Conservation (phyloP, 768 basidiomycete species). For the Cystobasidium onofrii region DNA sequence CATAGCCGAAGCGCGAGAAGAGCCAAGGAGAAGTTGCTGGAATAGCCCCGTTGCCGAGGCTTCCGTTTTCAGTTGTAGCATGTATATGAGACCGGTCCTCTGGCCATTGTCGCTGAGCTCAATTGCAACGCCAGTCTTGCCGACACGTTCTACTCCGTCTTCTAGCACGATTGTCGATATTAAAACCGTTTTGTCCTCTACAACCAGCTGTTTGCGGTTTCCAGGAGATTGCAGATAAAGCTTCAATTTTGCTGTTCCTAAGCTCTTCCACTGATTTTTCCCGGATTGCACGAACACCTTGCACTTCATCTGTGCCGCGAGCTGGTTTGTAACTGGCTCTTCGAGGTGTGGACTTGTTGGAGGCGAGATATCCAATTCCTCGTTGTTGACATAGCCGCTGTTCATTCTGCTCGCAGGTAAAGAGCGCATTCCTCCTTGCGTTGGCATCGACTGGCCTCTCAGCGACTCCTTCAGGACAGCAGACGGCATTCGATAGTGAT, state of each 20-base stretch:
- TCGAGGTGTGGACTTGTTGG: slow-evolving; percentile 69
- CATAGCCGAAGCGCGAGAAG: slow-evolving; percentile 15
- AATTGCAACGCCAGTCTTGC: slow-evolving; percentile 93
- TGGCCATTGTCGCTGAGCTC: slow-evolving; percentile 86
- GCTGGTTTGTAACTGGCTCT: slow-evolving; percentile 56
- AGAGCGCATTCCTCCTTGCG: not conserved
- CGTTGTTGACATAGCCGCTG: slow-evolving; percentile 13
- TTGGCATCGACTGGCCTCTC: slow-evolving; percentile 19
- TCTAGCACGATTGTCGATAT: slow-evolving; percentile 93
- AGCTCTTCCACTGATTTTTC: slow-evolving; percentile 89
- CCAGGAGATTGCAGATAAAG: slow-evolving; percentile 76
- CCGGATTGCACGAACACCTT: slow-evolving; percentile 93
- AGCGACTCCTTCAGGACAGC: slow-evolving; percentile 29
- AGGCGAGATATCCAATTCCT: slow-evolving; percentile 56
- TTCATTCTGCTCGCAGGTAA: slow-evolving; percentile 19
- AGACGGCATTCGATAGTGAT: slow-evolving; percentile 33
- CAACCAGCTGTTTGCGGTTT: slow-evolving; percentile 91
- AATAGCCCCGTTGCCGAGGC: slow-evolving; percentile 73
- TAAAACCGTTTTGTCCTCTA: slow-evolving; percentile 68
- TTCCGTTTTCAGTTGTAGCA: slow-evolving; percentile 67
- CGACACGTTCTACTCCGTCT: slow-evolving; percentile 96
- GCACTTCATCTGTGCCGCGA: slow-evolving; percentile 91
- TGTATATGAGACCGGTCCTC: slow-evolving; percentile 88
- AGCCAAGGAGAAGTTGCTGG: slow-evolving; percentile 60
- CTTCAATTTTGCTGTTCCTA: slow-evolving; percentile 78